phyloP scores from a whole-genome alignment of 805 yeast genomes.

The Saturnispora serradocipensis region DNA sequence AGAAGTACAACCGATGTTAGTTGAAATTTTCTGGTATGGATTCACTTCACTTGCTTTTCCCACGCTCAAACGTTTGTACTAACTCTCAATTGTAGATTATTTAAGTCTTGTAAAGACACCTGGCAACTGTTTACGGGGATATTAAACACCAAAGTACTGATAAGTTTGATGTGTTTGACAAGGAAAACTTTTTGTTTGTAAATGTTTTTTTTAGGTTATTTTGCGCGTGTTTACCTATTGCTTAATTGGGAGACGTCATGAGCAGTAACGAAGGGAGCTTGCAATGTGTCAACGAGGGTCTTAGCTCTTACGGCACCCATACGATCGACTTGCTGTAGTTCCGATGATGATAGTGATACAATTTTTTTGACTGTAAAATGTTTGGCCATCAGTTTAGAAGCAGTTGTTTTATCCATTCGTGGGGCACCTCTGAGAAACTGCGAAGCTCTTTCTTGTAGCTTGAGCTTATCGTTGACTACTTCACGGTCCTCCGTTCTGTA shows the following conservation, averaged over 20 bases:
- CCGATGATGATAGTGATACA: slow-evolving; percentile 2
- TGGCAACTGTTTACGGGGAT: not conserved
- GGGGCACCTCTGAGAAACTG: slow-evolving; percentile 4
- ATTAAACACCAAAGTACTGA: not conserved
- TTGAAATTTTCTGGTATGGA: not conserved
- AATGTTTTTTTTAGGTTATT: not conserved
- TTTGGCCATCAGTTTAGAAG: slow-evolving; percentile 3
- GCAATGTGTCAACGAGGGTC: slow-evolving; percentile 7
- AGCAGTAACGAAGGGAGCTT: slow-evolving; percentile 7
- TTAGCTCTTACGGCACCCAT: slow-evolving; percentile 8
- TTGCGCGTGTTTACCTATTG: slow-evolving; percentile 8
- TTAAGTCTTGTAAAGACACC: not conserved
- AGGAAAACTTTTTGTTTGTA: slow-evolving; percentile 3
- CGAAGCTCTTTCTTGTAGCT: slow-evolving; percentile 19
- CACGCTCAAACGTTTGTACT: not conserved
- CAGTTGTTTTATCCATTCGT: slow-evolving; percentile 4
- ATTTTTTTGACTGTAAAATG: slow-evolving; percentile 4
- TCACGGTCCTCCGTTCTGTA: slow-evolving; percentile 22
- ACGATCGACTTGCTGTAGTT: slow-evolving; percentile 7
- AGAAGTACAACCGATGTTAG: not conserved
- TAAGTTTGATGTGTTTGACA: not conserved
- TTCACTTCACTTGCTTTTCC: not conserved
- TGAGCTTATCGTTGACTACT: slow-evolving; percentile 27
- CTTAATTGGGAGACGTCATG: slow-evolving; percentile 5
- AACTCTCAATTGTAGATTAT: not conserved